Evolutionary conservation across 257 asterid genomes (phyloP).

Genomic region (Ligustrum vulgare): DNA sequence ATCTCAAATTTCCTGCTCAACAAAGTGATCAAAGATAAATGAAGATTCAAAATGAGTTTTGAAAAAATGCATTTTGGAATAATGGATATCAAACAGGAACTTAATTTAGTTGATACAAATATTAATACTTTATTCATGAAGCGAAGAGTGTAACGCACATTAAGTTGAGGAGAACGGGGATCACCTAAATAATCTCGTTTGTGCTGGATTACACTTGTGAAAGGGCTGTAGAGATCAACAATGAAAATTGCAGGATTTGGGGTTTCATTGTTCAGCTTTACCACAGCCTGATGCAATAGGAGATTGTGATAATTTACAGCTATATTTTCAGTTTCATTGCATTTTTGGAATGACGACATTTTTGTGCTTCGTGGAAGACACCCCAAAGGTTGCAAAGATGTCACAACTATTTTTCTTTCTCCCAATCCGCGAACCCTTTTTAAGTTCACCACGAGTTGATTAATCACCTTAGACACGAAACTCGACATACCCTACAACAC

Average conservation of each 20-base stretch:
- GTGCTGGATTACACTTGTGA: constrained; percentile 42
- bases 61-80: too few relatives aligned
- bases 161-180: neutral
- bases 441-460: constrained; percentile 49
- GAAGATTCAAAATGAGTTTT: neutral
- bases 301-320: constrained; percentile 60
- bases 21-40: neutral
- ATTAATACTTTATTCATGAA: too few relatives aligned
- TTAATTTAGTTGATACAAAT: too few relatives aligned
- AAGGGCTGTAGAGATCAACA: constrained; percentile 65
- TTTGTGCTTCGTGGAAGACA: constrained; percentile 72
- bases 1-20: constrained; percentile 47
- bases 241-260: constrained; percentile 36
- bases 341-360: constrained; percentile 43
- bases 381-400: constrained; percentile 70
- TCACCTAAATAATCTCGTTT: constrained; percentile 43
- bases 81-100: too few relatives aligned
- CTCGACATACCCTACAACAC: constrained; percentile 45
- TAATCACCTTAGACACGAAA: constrained; percentile 54
- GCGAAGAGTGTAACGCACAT: too few relatives aligned
- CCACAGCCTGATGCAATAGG: constrained; percentile 49
- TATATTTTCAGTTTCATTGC: constrained; percentile 59
- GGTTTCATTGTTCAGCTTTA: constrained; percentile 47
- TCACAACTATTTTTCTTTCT: constrained; percentile 54
- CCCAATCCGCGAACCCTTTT: constrained; percentile 44